phyloP scores from a whole-genome alignment of 2,329 filamentous ascomycete genomes.

The Bipolaris oryzae region DNA sequence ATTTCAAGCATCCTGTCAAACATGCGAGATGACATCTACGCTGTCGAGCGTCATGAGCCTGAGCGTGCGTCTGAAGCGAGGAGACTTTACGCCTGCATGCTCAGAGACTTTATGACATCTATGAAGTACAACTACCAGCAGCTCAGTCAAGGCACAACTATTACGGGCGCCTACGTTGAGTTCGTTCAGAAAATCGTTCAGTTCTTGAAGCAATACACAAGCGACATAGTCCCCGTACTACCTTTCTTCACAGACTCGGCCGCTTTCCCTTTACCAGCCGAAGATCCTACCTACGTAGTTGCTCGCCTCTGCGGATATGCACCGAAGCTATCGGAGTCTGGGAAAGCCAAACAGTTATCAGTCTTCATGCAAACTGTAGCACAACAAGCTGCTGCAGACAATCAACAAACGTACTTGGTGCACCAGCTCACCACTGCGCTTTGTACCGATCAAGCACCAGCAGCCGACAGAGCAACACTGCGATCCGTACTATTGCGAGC shows the following conservation, averaged over 20 bases:
- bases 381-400: conserved; percentile 63
- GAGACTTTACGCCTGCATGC: conserved; percentile 57
- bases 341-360: conserved; percentile 60
- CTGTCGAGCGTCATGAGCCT: conserved; percentile 38
- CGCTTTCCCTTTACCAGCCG: conserved; percentile 64
- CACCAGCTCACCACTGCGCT: conserved; percentile 61
- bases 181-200: conserved; percentile 67
- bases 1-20: conserved; percentile 64
- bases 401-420: conserved; percentile 62
- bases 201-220: conserved; percentile 65
- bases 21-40: conserved; percentile 60
- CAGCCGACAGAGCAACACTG: conserved; percentile 52
- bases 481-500: conserved; percentile 59
- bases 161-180: conserved; percentile 62
- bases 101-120: conserved; percentile 63
- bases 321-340: conserved; percentile 57
- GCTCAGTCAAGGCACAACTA: conserved; percentile 47
- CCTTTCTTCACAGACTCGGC: conserved; percentile 66
- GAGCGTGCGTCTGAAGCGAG: conserved; percentile 45
- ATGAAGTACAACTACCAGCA: conserved; percentile 68
- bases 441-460: conserved; percentile 52
- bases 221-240: conserved; percentile 62
- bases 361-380: conserved; percentile 65
- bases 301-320: conserved; percentile 65
- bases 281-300: conserved; percentile 67